These are phyloP conservation scores for Gaeumannomyces sp. DNA, from an alignment of 2,329 filamentous ascomycete genomes.

Conservation along the genomic window DNA sequence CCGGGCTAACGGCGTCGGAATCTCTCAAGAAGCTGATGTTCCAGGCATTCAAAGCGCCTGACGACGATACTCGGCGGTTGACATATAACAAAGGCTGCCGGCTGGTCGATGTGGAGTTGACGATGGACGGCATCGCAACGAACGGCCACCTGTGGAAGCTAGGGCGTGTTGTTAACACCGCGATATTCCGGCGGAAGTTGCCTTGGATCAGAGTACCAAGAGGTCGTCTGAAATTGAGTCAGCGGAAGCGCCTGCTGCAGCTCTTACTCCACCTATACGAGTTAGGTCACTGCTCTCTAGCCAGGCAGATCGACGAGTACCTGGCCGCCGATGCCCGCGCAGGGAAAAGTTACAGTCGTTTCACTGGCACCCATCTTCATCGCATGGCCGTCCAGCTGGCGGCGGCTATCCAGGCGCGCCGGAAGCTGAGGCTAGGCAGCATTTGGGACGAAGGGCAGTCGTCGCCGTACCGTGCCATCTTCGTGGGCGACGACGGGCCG, in stretches of 20 bases:
- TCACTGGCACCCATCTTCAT: neutral
- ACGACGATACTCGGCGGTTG: conserved; percentile 11
- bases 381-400: conserved; percentile 3
- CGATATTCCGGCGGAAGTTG: conserved; percentile 12
- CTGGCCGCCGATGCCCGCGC: no score
- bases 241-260: conserved; percentile 16
- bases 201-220: conserved; percentile 12
- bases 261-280: neutral
- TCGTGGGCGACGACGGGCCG: no score
- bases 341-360: neutral
- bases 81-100: conserved; percentile 24
- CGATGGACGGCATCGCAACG: conserved; percentile 15
- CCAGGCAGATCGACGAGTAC: conserved; percentile 10
- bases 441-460: neutral
- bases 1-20: conserved; percentile 10
- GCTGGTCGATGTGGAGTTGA: conserved; percentile 17
- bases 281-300: conserved; percentile 3
- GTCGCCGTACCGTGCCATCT: neutral
- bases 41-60: conserved; percentile 16
- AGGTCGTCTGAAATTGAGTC: conserved; percentile 13
- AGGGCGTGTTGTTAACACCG: conserved; percentile 14
- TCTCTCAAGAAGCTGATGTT: conserved; percentile 17
- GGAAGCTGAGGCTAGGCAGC: conserved; percentile 1
- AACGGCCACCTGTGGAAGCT: conserved; percentile 23
- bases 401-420: neutral